Evolutionary conservation across 2,329 filamentous ascomycete genomes (phyloP), one percentile per base, ranked within the genome.

Genomic region (Amauroascus niger): DNA sequence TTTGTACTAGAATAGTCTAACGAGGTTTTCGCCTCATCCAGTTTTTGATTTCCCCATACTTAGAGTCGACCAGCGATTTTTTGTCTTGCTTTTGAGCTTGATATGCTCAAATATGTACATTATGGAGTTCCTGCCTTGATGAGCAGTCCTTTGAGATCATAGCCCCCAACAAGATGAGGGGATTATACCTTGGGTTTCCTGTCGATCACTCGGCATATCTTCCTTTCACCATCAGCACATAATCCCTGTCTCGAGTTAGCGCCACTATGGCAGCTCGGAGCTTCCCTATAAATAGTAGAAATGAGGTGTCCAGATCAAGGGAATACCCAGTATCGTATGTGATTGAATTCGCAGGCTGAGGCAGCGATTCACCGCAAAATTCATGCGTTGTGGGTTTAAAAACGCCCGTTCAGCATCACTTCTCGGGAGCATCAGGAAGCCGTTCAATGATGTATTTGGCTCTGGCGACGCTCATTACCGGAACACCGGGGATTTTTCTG

Each of bases 401-500:
- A 13, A 1, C 6, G 4, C 37, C 11, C 3, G 13, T 24, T 14
- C 16, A 24, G 8, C 16, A 39, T 57, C 55, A 61, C 51, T 76
- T 81, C 61, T 89, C 84, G 32, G 87, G 87, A 35, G 87, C 88
- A 69, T 89, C 87, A 4, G 90, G 90, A 58, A 96, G 71, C 63
- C 90, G 81, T 76, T 97, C 93, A 64, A 98, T 93, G 46, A 91
- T 84, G 71, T 96, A 97, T 71, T 96, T 96, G 44, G 87, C 88
- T 64, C 87, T 80, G 5, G 86, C 87, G 26, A 93, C 88, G 64
- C 83, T 88, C 76, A 95, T 77, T 53, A 80, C 79, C 1, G 78
- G 79, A 11, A 79, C 77, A 65, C 84, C 84, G 1, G 84, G 83
- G 50, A 93, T 82, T 74, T 95, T 96, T 58, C 55, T 60, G 41